Percentiles rank a stretch among this genome's conserved stretches.
Conservation (phyloP, 176 grass and related monocot species). For the Oryza rufipogon region DNA sequence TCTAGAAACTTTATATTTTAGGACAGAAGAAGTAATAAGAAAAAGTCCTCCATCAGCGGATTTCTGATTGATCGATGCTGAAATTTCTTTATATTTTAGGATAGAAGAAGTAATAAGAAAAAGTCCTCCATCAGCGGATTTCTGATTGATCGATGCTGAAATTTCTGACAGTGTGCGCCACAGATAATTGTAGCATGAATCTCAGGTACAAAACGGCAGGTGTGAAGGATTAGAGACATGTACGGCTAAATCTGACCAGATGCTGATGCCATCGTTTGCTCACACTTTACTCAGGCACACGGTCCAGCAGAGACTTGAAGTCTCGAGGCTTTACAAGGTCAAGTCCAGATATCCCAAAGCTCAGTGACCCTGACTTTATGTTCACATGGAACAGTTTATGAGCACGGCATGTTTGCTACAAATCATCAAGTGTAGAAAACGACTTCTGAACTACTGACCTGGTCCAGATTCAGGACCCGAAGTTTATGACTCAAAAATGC, state of each 20-base stretch:
- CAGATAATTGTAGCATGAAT: background rate
- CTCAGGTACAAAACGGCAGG: background rate
- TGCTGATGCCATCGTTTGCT: slow-evolving; percentile 21
- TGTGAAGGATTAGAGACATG: background rate
- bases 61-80: background rate
- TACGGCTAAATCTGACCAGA: slow-evolving; percentile 12
- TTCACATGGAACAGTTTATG: slow-evolving; percentile 36
- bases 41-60: background rate
- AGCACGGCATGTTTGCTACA: background rate
- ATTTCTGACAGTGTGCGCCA: background rate
- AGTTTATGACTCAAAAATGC: slow-evolving; percentile 25
- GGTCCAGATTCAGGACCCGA: slow-evolving; percentile 29
- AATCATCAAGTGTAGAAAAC: slow-evolving; percentile 21
- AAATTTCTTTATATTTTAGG: background rate
- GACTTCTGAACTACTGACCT: slow-evolving; percentile 7
- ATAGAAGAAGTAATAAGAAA: too few relatives aligned
- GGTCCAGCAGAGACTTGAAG: slow-evolving; percentile 21
- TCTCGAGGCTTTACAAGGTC: slow-evolving; percentile 41
- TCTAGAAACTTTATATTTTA: too few relatives aligned
- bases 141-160: background rate
- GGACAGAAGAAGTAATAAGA: too few relatives aligned
- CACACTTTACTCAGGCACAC: slow-evolving; percentile 5
- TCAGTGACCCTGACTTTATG: background rate
- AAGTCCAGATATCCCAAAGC: slow-evolving; percentile 31
- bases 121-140: background rate